A percentile compares a stretch with the other conserved stretches of the same genome.
Conservation (phyloP, 768 basidiomycete species). For the Phylloporus sp. region DNA sequence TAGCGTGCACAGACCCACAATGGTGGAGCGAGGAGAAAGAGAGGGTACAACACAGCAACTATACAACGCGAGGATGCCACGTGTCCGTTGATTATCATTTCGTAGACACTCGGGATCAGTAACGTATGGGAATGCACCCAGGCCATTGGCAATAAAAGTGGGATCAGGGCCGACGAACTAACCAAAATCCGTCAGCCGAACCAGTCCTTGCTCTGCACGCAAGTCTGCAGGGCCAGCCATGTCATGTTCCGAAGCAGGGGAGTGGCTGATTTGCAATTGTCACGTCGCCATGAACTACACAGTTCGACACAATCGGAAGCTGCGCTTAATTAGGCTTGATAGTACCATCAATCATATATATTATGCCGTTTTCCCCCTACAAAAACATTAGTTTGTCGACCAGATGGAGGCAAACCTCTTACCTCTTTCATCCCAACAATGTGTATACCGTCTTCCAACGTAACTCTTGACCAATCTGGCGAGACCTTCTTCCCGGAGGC, state of each 20-base stretch:
- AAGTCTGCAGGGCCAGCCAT: too few species aligned
- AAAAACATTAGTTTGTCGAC: background rate
- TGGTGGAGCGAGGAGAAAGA: background rate
- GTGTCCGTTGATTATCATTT: background rate
- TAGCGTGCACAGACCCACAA: too few species aligned
- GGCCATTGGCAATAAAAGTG: background rate
- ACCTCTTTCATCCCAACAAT: slow-evolving; percentile 67
- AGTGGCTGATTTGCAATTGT: background rate
- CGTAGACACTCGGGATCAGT: background rate
- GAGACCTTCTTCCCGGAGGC: slow-evolving; percentile 30
- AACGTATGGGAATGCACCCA: background rate
- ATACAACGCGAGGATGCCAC: background rate
- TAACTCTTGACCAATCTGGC: slow-evolving; percentile 57
- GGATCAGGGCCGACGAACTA: background rate
- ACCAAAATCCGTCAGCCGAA: background rate
- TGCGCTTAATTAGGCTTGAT: slow-evolving; percentile 21
- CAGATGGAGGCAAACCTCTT: slow-evolving; percentile 2
- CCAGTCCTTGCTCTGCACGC: too few species aligned
- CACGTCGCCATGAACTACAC: background rate
- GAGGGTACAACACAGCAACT: background rate
- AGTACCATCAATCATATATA: slow-evolving; percentile 42
- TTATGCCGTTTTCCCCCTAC: slow-evolving; percentile 42
- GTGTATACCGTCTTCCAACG: slow-evolving; percentile 50
- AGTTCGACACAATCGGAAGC: background rate
- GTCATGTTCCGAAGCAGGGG: too few species aligned